Conservation (phyloP, 805 yeast species). For the Candida palmyrensis region DNA sequence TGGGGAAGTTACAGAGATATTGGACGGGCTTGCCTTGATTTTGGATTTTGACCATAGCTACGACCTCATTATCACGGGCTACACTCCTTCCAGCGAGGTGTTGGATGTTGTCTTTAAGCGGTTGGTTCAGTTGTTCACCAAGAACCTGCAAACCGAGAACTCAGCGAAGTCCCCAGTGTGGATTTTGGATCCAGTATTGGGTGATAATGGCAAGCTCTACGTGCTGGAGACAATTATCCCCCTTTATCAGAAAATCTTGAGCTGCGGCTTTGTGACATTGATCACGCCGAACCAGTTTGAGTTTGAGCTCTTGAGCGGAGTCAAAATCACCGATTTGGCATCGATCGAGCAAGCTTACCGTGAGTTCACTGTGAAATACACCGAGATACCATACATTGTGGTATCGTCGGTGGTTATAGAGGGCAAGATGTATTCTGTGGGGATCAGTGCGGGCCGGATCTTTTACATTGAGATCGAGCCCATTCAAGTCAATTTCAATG, state of each 20-base stretch:
- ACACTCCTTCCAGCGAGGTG: conserved; percentile 60
- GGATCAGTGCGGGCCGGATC: conserved; percentile 14
- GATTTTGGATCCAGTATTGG: conserved; percentile 87
- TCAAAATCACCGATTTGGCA: conserved; percentile 32
- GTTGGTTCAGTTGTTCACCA: conserved; percentile 25
- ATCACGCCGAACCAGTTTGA: conserved; percentile 77
- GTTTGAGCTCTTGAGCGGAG: conserved; percentile 53
- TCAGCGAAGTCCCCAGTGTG: conserved; percentile 34
- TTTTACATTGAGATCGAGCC: conserved; percentile 39
- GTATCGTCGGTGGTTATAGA: conserved; percentile 51
- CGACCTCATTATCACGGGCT: conserved; percentile 73
- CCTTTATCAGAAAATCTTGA: conserved; percentile 44
- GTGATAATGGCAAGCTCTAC: conserved; percentile 82
- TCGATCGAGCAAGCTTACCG: conserved; percentile 34
- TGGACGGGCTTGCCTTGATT: conserved; percentile 35
- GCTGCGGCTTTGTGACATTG: conserved; percentile 39
- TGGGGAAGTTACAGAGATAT: conserved; percentile 18
- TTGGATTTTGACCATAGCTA: conserved; percentile 31
- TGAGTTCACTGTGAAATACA: conserved; percentile 37
- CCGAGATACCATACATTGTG: conserved; percentile 47
- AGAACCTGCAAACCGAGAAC: conserved; percentile 3
- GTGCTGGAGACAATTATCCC: conserved; percentile 57
- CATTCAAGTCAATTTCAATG: conserved; percentile 60
- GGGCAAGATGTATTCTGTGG: conserved; percentile 35
- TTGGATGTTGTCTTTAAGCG: conserved; percentile 43